Evolutionary conservation across 108 stramenopile genomes (phyloP).

Genomic region (Nitzschia palea): DNA sequence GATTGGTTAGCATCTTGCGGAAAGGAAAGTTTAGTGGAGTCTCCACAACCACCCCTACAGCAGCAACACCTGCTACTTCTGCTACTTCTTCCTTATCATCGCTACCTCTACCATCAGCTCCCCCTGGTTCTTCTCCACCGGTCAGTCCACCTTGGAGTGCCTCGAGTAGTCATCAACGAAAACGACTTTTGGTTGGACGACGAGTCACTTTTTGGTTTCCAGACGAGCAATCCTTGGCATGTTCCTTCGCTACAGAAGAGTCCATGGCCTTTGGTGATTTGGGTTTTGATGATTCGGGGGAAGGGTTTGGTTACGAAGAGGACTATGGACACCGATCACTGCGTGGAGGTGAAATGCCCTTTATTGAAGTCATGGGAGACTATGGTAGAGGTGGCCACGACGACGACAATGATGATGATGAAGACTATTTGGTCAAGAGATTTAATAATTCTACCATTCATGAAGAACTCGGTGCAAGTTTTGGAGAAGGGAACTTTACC

Average conservation of each 20-base stretch:
- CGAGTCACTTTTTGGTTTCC: conserved; percentile 7
- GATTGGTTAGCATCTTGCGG: conserved; percentile 10
- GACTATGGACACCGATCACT: conserved; percentile 11
- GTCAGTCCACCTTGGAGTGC: too few species aligned
- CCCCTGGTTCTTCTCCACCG: too few species aligned
- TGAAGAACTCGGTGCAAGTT: conserved; percentile 6
- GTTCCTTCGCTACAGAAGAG: conserved; percentile 9
- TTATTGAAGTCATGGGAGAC: conserved; percentile 3
- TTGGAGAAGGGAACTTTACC: neutral
- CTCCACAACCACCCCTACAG: neutral
- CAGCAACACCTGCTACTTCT: neutral
- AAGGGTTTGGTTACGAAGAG: neutral
- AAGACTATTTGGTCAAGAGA: neutral
- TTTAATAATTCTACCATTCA: neutral
- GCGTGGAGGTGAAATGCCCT: neutral
- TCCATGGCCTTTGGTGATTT: conserved; percentile 15
- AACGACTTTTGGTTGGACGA: too few species aligned
- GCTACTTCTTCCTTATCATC: too few species aligned
- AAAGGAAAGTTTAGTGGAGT: conserved; percentile 4
- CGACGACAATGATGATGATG: neutral
- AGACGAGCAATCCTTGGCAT: conserved; percentile 1
- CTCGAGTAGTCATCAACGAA: too few species aligned
- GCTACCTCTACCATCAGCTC: too few species aligned
- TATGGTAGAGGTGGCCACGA: neutral
- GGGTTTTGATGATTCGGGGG: conserved; percentile 3